Evolutionary conservation across 345 rosid species (phyloP).

Genomic region (Raphanus sativus): DNA sequence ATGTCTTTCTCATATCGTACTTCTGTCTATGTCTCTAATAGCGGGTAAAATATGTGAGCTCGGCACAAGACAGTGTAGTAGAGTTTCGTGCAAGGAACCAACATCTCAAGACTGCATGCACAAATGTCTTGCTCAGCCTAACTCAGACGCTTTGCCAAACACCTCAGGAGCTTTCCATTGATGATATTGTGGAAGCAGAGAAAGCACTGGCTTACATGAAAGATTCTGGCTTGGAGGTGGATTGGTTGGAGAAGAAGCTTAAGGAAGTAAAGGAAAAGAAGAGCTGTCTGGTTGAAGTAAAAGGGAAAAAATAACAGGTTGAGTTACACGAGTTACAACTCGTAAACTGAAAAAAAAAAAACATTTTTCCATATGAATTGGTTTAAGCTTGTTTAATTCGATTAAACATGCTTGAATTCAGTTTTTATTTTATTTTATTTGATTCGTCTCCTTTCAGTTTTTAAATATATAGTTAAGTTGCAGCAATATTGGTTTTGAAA

Average conservation of each 20-base stretch:
- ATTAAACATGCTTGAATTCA: neutral
- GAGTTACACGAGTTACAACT: neutral
- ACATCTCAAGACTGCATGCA: constrained; percentile 6
- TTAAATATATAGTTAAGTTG: neutral
- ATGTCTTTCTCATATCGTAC: neutral
- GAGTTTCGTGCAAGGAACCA: constrained; percentile 2
- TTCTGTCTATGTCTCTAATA: neutral
- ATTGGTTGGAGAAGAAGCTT: constrained; percentile 27
- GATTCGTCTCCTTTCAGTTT: neutral
- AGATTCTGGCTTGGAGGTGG: constrained; percentile 12
- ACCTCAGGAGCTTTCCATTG: neutral
- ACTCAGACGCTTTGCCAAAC: constrained; percentile 7
- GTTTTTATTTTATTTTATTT: neutral
- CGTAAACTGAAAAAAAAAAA: neutral
- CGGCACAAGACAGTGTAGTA: neutral
- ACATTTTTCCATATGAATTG: neutral
- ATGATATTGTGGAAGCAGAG: neutral
- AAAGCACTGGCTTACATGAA: neutral
- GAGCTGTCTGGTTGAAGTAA: neutral
- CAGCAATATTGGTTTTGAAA: neutral
- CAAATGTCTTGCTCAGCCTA: constrained; percentile 1
- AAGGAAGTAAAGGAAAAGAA: neutral
- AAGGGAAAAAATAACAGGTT: neutral
- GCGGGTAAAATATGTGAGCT: constrained; percentile 15
- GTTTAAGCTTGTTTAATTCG: neutral